Base-by-base conservation (phyloP, 805 yeast species). In the Candida montana region DNA sequence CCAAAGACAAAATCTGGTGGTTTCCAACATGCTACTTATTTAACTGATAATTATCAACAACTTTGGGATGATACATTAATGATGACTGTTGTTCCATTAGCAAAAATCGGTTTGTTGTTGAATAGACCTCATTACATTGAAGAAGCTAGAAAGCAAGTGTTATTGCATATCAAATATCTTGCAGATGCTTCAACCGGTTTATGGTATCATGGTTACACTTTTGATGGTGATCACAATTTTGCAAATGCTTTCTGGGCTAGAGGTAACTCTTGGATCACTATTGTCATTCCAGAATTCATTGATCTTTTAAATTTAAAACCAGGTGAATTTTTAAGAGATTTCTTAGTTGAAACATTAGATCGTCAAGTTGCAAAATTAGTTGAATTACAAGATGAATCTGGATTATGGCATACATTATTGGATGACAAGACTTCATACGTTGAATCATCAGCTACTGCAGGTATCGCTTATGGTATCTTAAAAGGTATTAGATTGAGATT, bases 11-110 rank as follows among this genome's bases (percentile, higher is more conserved):
- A 44, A 31, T 44, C 44, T 40, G 47, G 47, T 29, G 47, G 44
- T 7, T 44, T 44, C 27, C 47, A 44, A 31, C 47, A 44, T 40
- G 40, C 37, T 8, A 44, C 47, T 17, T 44, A 44, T 31, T 19
- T 44, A 18, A 44, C 47, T 33, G 47, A 44, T 33, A 44, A 44
- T 15, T 26, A 44, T 21, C 33, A 44, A 31, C 47, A 44, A 20
- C 13, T 44, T 17, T 44, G 47, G 47, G 47, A 44, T 36, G 47
- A 44, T 27, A 44, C 47, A 24, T 31, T 44, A 17, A 44, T 44
- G 47, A 44, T 44, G 47, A 44, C 47, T 16, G 47, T 44, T 19
- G 41, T 44, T 40, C 47, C 47, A 29, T 27, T 44, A 23, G 47
- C 47, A 15, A 44, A 44, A 27, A 39, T 44, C 20, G 47, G 47